Evolutionary conservation across 768 basidiomycete species (phyloP).

Genomic region (Boletales sp.): DNA sequence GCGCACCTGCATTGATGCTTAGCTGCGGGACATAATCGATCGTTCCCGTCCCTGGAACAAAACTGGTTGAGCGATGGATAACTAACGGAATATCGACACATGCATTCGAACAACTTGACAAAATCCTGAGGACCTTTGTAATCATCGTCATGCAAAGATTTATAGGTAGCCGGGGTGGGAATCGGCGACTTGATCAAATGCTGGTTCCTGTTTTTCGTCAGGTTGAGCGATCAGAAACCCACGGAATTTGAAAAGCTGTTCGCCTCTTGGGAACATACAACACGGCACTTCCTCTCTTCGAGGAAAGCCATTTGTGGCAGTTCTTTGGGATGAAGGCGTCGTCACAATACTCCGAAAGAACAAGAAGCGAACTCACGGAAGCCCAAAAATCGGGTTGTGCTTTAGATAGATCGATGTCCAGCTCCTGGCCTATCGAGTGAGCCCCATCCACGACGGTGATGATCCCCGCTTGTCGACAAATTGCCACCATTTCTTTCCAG

Average conservation of each 20-base stretch:
- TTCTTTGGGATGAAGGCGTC: conserved; percentile 41
- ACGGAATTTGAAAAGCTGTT: conserved; percentile 18
- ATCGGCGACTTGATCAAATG: conserved; percentile 56
- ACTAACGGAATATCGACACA: background rate
- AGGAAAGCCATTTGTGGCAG: conserved; percentile 83
- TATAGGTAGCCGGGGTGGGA: conserved; percentile 53
- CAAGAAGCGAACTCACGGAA: conserved; percentile 45
- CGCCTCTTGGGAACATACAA: conserved; percentile 69
- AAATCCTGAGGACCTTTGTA: conserved; percentile 36
- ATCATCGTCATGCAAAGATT: conserved; percentile 41
- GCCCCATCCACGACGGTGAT: conserved; percentile 77
- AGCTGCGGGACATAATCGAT: conserved; percentile 53
- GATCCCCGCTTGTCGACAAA: conserved; percentile 62
- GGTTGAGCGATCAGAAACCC: background rate
- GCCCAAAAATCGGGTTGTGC: conserved; percentile 74
- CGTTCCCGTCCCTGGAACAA: conserved; percentile 57
- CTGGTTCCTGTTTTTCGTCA: conserved; percentile 48
- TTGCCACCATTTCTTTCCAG: conserved; percentile 64
- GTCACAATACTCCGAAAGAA: background rate
- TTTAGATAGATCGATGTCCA: conserved; percentile 52
- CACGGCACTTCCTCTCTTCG: conserved; percentile 63
- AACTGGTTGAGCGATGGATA: background rate
- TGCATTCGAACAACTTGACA: conserved; percentile 48
- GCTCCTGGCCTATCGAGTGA: conserved; percentile 73
- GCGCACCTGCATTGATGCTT: conserved; percentile 49